Evolutionary conservation across 306 rosid genomes (phyloP), one percentile per base, ranked within the genome.

Genomic region (Rosa rugosa): DNA sequence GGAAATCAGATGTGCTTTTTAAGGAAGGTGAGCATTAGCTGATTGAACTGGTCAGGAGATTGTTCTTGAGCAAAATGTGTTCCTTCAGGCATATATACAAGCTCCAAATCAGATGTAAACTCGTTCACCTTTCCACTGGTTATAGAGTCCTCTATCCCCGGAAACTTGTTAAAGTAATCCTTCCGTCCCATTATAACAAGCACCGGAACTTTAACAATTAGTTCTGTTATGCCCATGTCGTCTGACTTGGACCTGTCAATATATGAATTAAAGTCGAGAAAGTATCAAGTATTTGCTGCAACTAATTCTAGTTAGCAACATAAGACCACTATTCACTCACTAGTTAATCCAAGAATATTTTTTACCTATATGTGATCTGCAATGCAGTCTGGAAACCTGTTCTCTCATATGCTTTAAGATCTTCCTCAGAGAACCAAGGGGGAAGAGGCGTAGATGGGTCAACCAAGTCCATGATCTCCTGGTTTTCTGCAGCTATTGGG

Each of bases 51-150:
- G 13, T 79, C 85, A 0, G 98, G 98, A 18, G 77, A 90, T 69
- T 94, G 97, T 81, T 92, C 97, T 63, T 94, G 97, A 80, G 88
- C 91, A 82, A 94, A 94, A 85, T 94, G 98, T 12, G 94, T 89
- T 80, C 98, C 98, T 81, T 90, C 93, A 1, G 90, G 91, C 44
- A 90, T 82, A 71, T 83, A 86, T 40, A 82, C 70, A 54, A 91
- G 80, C 81, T 89, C 96, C 83, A 89, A 71, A 78, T 84, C 80
- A 4, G 96, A 90, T 72, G 85, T 90, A 80, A 76, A 46, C 65
- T 90, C 79, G 69, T 83, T 94, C 18, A 85, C 87, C 66, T 79
- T 92, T 80, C 84, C 96, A 51, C 87, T 84, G 70, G 77, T 85
- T 62, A 85, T 59, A 74, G 71, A 83, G 25, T 91, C 96, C 85